Conservation (phyloP, 1,284 basidiomycete genomes). For the Ustilago tritici region DNA sequence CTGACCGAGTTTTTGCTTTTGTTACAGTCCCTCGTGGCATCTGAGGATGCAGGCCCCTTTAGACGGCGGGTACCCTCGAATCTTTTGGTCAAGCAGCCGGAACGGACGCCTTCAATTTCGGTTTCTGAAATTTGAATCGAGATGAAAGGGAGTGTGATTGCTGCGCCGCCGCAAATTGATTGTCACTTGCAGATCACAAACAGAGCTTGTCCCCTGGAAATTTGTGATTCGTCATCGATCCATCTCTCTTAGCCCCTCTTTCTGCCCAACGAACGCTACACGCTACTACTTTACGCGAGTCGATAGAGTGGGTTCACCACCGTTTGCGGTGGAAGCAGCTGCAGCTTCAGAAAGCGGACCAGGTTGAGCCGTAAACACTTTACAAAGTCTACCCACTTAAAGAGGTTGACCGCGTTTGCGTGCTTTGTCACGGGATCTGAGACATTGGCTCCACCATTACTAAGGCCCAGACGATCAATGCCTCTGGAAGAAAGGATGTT, state of each 20-base stretch:
- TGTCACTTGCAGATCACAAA: conserved; percentile 14
- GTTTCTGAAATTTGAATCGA: not conserved
- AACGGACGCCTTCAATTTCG: not conserved
- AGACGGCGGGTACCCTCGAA: not conserved
- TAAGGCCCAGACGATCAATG: conserved; percentile 3
- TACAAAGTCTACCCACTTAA: not conserved
- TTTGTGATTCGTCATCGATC: not conserved
- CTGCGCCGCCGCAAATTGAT: conserved; percentile 7
- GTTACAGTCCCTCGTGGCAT: not conserved
- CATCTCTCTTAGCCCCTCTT: not conserved
- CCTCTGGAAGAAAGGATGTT: conserved; percentile 7
- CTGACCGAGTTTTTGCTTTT: conserved; percentile 2
- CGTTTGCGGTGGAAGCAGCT: not conserved
- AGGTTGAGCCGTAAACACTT: not conserved
- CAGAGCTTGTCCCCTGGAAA: conserved; percentile 15
- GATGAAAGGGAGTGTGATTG: not conserved
- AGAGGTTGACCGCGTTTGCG: conserved; percentile 11
- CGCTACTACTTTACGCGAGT: conserved; percentile 4
- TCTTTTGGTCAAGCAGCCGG: not conserved
- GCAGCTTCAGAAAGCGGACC: not conserved
- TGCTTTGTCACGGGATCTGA: conserved; percentile 15
- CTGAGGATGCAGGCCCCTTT: not conserved
- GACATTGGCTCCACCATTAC: not conserved
- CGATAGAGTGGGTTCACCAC: not conserved
- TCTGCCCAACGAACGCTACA: not conserved